These are phyloP conservation scores for Wickerhamomyces bovis DNA, from an alignment of 805 yeast genomes.

Conservation along the genomic window DNA sequence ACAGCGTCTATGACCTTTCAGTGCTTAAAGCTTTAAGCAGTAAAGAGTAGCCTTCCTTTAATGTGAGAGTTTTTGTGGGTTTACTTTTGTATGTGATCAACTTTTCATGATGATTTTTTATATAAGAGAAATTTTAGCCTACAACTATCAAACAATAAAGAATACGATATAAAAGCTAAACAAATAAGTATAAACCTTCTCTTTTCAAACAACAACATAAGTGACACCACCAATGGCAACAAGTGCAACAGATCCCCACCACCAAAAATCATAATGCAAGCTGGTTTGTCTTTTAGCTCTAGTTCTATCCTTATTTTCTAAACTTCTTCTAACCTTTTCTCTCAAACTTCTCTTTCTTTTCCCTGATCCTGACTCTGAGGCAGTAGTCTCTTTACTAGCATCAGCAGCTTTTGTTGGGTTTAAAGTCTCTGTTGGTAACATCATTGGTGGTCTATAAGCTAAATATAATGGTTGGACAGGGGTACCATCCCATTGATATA, in stretches of 20 bases:
- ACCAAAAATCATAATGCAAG: slow-evolving; percentile 41
- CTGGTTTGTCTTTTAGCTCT: slow-evolving; percentile 48
- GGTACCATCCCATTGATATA: slow-evolving; percentile 74
- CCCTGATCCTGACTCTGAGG: slow-evolving; percentile 22
- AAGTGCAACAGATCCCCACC: slow-evolving; percentile 48
- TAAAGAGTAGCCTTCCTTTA: too few species aligned
- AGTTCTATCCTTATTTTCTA: slow-evolving; percentile 77
- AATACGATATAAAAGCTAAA: too few species aligned
- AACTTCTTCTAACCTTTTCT: slow-evolving; percentile 55
- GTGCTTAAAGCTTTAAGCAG: too few species aligned
- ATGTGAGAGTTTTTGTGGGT: too few species aligned
- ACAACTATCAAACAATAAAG: too few species aligned
- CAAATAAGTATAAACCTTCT: neutral
- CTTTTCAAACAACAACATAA: slow-evolving; percentile 10
- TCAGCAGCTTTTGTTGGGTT: slow-evolving; percentile 58
- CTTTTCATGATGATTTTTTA: too few species aligned
- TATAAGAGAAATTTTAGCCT: too few species aligned
- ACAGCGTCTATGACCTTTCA: too few species aligned
- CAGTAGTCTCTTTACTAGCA: slow-evolving; percentile 29
- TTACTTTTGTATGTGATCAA: too few species aligned
- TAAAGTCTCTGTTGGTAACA: slow-evolving; percentile 89
- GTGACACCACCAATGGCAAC: slow-evolving; percentile 39
- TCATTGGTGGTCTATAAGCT: slow-evolving; percentile 90
- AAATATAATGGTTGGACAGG: slow-evolving; percentile 82
- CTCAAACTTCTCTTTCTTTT: slow-evolving; percentile 31